These are phyloP conservation scores for Triticum monococcum DNA, from an alignment of 176 grass and related monocot species.

Conservation along the genomic window DNA sequence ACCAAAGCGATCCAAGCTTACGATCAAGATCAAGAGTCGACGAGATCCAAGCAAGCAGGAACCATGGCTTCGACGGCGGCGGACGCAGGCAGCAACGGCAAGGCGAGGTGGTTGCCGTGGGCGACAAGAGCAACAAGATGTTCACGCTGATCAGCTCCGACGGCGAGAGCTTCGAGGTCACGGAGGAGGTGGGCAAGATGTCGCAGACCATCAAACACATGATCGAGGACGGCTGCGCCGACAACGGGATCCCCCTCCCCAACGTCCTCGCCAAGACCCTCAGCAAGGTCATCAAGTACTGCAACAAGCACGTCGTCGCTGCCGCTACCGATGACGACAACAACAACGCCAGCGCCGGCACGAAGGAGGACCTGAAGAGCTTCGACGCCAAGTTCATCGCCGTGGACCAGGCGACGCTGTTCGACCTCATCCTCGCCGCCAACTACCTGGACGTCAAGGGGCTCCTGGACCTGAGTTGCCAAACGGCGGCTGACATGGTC, in stretches of 20 bases:
- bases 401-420: background rate
- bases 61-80: background rate
- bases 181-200: background rate
- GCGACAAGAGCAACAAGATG: background rate
- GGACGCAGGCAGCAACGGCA: background rate
- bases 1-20: background rate
- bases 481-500: background rate
- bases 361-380: background rate
- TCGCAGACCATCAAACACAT: background rate
- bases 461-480: background rate
- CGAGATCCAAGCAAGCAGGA: background rate
- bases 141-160: background rate
- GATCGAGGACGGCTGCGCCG: background rate
- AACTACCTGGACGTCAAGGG: background rate
- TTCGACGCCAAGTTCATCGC: background rate
- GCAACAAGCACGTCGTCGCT: slow-evolving; percentile 47
- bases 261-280: slow-evolving; percentile 50
- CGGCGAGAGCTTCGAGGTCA: background rate
- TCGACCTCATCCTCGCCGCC: background rate
- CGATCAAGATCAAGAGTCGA: background rate
- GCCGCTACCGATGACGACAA: background rate
- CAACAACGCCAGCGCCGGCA: too few species aligned
- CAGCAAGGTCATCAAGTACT: slow-evolving; percentile 65
- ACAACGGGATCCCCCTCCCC: background rate
- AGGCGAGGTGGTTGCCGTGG: background rate